Base-by-base conservation (phyloP, 441 rosid species). In the Euphorbia corollata region DNA sequence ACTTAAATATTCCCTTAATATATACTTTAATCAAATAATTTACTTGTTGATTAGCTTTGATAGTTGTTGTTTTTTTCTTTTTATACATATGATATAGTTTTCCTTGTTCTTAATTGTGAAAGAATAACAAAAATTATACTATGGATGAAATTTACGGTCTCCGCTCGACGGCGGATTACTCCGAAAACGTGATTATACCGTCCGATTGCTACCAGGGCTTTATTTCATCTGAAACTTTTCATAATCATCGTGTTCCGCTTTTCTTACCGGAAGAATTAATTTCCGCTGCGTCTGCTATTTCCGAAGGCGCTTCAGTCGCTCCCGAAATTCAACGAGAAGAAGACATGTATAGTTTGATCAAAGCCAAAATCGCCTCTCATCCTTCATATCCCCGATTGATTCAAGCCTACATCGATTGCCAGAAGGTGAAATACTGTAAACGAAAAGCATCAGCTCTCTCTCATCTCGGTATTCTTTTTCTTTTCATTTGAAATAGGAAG, bases 401-500 rank as follows among this genome's bases (percentile, higher is more conserved):
- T n/a, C 80, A 85, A 62, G 90, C 97, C 34, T 92, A 86, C 71
- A 80, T 90, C 67, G 93, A 92, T 70, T 92, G 98, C 78, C 98
- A 92, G 73, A 91, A 91, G 97, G 97, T 91, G 71, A 79, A 61
- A 9, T 16, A 56, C 60, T 23, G 34, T 56, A 16, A 41, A 7
- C 45, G 18, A 15, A 15, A 30, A 6, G 16, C 1, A 20, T 18
- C 27, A 30, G 24, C 5, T 23, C 19, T 63, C 6, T 53, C 24
- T 19, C 61, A 12, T 57, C 36, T 8, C 13, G 2, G 41, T 36
- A 5, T 36, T 8, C 41, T 2, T 62, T 27, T 27, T 56, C 60
- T 62, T 61, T 50, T 16, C 18, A 0, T 50, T 16, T 15, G 18
- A n/a, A 50, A 50, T 7, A 50, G 6, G 51, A 45, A 50, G 18